Evolutionary conservation across 208 protist genomes (phyloP).

Genomic region (Trypanosoma congolense): DNA sequence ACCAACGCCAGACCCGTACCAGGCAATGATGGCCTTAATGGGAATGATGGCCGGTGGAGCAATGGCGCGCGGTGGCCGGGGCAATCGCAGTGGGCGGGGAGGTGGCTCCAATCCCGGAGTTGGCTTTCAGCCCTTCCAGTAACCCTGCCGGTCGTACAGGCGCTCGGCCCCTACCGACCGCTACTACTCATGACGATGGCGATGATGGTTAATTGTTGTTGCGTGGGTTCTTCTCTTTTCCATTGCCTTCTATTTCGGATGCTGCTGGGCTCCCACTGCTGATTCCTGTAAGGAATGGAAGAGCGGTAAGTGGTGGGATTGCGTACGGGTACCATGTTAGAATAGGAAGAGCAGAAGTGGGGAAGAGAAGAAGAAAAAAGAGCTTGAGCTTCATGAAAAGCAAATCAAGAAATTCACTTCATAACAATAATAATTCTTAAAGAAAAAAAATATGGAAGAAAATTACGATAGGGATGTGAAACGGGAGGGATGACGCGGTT

Average conservation of each 20-base stretch:
- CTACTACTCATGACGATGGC: too few species aligned
- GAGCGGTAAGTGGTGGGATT: too few species aligned
- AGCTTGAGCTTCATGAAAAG: neutral
- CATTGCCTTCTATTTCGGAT: neutral
- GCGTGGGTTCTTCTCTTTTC: neutral
- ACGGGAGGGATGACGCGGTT: too few species aligned
- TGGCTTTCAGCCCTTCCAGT: slow-evolving; percentile 57
- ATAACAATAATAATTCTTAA: too few species aligned
- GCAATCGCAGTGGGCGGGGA: slow-evolving; percentile 17
- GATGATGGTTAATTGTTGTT: neutral
- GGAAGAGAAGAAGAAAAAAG: slow-evolving; percentile 6
- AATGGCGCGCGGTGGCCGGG: slow-evolving; percentile 27
- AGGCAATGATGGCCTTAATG: slow-evolving; percentile 67
- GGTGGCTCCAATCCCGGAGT: slow-evolving; percentile 9
- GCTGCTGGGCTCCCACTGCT: neutral
- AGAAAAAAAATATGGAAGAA: slow-evolving; percentile 3
- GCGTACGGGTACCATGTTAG: too few species aligned
- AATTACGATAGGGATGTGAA: too few species aligned
- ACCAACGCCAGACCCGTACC: slow-evolving; percentile 40
- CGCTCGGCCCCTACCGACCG: too few species aligned
- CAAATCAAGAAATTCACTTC: too few species aligned
- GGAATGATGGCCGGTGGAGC: slow-evolving; percentile 45
- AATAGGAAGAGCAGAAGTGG: slow-evolving; percentile 2
- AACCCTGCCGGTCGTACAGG: too few species aligned
- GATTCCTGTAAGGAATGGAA: too few species aligned